A percentile compares a stretch with the other conserved stretches of the same genome.
phyloP scores from a whole-genome alignment of 2,329 filamentous ascomycete species.

The Pezicula neosporulosa region DNA sequence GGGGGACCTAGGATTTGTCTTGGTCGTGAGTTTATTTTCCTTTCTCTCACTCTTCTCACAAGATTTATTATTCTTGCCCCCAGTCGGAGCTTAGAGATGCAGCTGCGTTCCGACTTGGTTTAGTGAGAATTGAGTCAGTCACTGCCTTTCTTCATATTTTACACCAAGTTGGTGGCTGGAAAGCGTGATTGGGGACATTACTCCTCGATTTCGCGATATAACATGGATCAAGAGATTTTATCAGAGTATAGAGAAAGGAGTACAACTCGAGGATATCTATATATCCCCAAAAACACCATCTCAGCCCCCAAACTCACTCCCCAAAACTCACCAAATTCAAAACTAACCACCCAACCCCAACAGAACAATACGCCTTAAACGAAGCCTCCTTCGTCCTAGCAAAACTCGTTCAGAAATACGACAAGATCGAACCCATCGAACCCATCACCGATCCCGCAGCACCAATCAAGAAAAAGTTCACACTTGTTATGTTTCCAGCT shows the following conservation, averaged over 20 bases:
- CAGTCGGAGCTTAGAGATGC: too few species aligned
- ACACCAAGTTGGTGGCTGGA: too few species aligned
- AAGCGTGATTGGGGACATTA: too few species aligned
- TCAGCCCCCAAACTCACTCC: not conserved
- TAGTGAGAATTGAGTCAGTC: too few species aligned
- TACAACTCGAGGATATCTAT: too few species aligned
- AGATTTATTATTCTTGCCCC: too few species aligned
- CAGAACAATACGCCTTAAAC: constrained; percentile 28
- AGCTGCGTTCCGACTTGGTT: too few species aligned
- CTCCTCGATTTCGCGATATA: too few species aligned
- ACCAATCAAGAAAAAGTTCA: constrained; percentile 14
- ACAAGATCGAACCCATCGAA: constrained; percentile 20
- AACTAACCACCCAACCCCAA: not conserved
- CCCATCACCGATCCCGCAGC: constrained; percentile 9
- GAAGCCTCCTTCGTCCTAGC: constrained; percentile 28
- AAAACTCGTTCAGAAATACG: constrained; percentile 26
- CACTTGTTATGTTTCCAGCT: constrained; percentile 13
- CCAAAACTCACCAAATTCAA: not conserved
- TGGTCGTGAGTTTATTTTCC: constrained; percentile 40
- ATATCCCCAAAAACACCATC: too few species aligned
- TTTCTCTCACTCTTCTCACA: constrained; percentile 1
- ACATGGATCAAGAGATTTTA: too few species aligned
- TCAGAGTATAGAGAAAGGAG: too few species aligned
- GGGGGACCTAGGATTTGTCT: constrained; percentile 68
- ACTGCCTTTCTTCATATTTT: too few species aligned